Evolutionary conservation across 192 early-diverging fungal species (phyloP), one percentile per base, ranked within the genome.

Genomic region (Dissophora globulifera): DNA sequence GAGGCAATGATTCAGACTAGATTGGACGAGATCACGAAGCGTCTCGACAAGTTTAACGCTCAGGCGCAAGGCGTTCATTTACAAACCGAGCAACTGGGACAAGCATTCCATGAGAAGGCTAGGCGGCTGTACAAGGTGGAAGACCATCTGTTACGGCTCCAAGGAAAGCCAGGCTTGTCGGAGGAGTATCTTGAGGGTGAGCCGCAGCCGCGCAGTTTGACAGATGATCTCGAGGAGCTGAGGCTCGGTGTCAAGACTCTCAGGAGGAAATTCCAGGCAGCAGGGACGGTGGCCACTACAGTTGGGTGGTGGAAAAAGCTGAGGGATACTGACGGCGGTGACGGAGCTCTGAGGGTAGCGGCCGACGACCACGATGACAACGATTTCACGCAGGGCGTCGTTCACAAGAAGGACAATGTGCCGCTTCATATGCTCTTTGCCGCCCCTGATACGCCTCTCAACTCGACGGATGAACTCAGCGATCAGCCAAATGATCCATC

Each of bases 111-210:
- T 11, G 63, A 42, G 1, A 76, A 67, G n/a, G 38, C 72, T 35
- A 58, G 53, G 50, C 49, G 72, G 9, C 31, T 76, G 4, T 76
- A 76, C 25, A 20, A 52, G 38, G 58, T 76, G 29, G 72, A 76
- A 32, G 72, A 76, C 27, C 63, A 76, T 50, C 23, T 76, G 19
- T 35, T 76, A 15, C 30, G 48, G 38, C 19, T 76, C 30, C 72
- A 76, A 30, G 72, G 72, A 7, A 76, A 76, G 26, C 63, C 72
- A 1, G 72, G 72, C 17, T 46, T 76, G 17, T 75, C 59, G 2
- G 70, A 75, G 29, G 38, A 31, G 1, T 57, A 43, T 25, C 23
- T 58, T 20, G 60, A 51, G 10, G 33, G 48, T 50, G 69, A 26
- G 33, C 41, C 38, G 5, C 30, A 38, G 11, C 47, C 11, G 10